Base-by-base conservation (phyloP, 1,284 basidiomycete species). In the Ustilago esculenta region DNA sequence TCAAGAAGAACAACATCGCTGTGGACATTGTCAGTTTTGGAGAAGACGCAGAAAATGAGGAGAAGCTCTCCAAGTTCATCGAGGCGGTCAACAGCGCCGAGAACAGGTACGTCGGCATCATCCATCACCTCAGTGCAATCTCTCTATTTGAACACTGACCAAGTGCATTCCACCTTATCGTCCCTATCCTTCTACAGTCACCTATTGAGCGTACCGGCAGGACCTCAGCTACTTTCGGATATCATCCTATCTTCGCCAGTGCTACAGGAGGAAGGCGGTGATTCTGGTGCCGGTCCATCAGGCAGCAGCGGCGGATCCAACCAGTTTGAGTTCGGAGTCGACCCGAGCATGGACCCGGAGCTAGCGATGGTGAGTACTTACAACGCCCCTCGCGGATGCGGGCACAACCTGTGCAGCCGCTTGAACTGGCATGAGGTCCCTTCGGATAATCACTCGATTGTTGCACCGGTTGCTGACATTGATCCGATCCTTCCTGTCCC, bases 1-100 rank as follows among this genome's bases (percentile, higher is more conserved):
- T 99, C 73, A 96, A 97, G 86, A 99, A 99, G 89, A 98, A 98
- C 84, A 98, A 98, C 77, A 93, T 99, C 35, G 91, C 94, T 0
- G 87, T 98, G 12, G 95, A 99, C 83, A 86, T 98, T 56, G 85
- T 98, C 34, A 89, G 87, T 15, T 98, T 87, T 76, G 86, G 86
- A 59, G 79, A 81, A 35, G 86, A 86, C 23, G 88, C 87, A 60
- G 83, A 76, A 42, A 83, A 83, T 55, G 85, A 86, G 54, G 85
- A 84, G 11, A 87, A 90, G 53, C 85, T 94, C 45, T 86, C 85
- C 77, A 86, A 88, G 3, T 91, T 94, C 75, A 87, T 93, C 40
- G 92, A 92, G 43, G 88, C 88, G 42, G 88, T 89, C 41, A 88
- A 86, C 68, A 91, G 88, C 59, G 85, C 86, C 20, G 92, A 94